phyloP scores from a whole-genome alignment of 345 rosid genomes.

The Boechera divaricarpa region DNA sequence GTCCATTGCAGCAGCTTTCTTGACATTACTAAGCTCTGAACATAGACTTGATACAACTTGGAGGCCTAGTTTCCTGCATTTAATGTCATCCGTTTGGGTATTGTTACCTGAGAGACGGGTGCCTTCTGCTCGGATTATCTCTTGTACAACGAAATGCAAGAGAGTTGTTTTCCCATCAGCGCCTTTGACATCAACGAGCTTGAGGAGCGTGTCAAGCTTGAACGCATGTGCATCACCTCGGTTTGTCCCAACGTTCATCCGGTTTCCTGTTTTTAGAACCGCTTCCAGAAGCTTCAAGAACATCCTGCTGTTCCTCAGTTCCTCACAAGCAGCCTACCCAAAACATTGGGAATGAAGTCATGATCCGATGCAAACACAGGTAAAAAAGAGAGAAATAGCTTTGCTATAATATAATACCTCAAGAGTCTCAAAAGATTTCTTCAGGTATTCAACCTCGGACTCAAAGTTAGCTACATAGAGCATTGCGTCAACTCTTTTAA shows the following conservation, averaged over 20 bases:
- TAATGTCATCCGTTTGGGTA: slow-evolving; percentile 67
- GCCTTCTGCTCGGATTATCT: slow-evolving; percentile 92
- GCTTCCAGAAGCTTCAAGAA: slow-evolving; percentile 94
- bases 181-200: slow-evolving; percentile 94
- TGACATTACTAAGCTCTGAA: slow-evolving; percentile 79
- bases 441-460: slow-evolving; percentile 86
- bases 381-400: neutral
- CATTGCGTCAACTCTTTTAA: slow-evolving; percentile 83
- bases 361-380: neutral
- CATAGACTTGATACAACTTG: slow-evolving; percentile 89
- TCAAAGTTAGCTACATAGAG: slow-evolving; percentile 89
- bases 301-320: slow-evolving; percentile 86
- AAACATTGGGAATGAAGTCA: neutral
- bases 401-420: slow-evolving; percentile 57
- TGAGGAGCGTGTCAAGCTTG: slow-evolving; percentile 96
- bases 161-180: slow-evolving; percentile 97
- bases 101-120: slow-evolving; percentile 68
- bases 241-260: slow-evolving; percentile 98
- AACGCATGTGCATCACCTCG: slow-evolving; percentile 98
- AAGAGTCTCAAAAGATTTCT: slow-evolving; percentile 80
- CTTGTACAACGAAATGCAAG: slow-evolving; percentile 96
- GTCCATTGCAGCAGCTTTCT: slow-evolving; percentile 98
- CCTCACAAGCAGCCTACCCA: slow-evolving; percentile 92
- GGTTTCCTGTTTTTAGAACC: slow-evolving; percentile 96
- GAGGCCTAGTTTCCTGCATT: slow-evolving; percentile 86